Conservation (phyloP, 495 filamentous ascomycete species). For the Pseudotulostoma volvatum region DNA sequence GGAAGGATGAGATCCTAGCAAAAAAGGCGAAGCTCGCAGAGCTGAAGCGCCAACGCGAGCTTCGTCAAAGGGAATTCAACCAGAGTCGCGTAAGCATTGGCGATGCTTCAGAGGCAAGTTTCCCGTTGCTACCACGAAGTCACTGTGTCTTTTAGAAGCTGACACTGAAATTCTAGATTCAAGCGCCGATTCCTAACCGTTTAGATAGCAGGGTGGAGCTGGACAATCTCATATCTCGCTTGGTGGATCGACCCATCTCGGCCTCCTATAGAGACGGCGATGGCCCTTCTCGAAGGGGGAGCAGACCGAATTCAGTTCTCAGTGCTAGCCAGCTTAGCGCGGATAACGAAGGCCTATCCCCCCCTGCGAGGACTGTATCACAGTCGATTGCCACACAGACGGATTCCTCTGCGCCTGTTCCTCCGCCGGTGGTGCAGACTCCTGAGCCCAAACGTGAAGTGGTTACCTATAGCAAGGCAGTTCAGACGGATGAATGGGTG, state of each 20-base stretch:
- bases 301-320: constrained; percentile 70
- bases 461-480: constrained; percentile 86
- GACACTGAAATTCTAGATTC: constrained; percentile 31
- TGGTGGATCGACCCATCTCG: constrained; percentile 63
- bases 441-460: constrained; percentile 62
- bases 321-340: constrained; percentile 59
- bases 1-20: constrained; percentile 82
- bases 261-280: constrained; percentile 54
- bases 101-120: constrained; percentile 38
- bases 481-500: constrained; percentile 52
- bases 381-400: constrained; percentile 47
- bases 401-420: constrained; percentile 46
- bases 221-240: constrained; percentile 60
- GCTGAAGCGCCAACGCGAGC: constrained; percentile 78
- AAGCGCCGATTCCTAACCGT: constrained; percentile 50
- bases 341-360: constrained; percentile 37
- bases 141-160: neutral
- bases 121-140: neutral
- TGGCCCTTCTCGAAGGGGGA: constrained; percentile 50
- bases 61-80: constrained; percentile 56
- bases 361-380: constrained; percentile 22
- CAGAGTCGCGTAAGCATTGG: constrained; percentile 45
- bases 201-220: constrained; percentile 61
- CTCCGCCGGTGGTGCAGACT: constrained; percentile 49
- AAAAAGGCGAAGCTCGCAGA: constrained; percentile 92